Conservation (phyloP, 306 rosid species). For the Acacia acuminata region DNA sequence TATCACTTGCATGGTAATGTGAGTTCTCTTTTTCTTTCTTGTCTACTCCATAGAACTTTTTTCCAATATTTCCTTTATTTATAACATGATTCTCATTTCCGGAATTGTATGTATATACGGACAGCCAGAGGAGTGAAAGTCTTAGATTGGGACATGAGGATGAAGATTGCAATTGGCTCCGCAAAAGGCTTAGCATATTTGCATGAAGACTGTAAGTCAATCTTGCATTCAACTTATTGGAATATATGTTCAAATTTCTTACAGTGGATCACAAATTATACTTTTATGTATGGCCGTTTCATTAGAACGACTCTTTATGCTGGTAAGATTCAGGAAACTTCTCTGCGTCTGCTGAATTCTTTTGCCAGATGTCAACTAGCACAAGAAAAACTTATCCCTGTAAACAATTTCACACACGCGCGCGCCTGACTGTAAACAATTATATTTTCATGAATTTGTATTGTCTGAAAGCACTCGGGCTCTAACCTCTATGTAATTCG, state of each 20-base stretch:
- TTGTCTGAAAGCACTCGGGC: not conserved
- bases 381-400: not conserved
- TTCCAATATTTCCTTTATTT: not conserved
- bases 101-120: constrained; percentile 10
- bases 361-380: not conserved
- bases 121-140: constrained; percentile 57
- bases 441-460: not conserved
- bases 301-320: not conserved
- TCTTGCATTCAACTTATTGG: constrained; percentile 6
- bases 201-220: constrained; percentile 83
- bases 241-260: not conserved
- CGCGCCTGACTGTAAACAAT: not conserved
- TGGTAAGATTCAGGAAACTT: not conserved
- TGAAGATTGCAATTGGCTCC: constrained; percentile 82
- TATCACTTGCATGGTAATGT: constrained; percentile 85
- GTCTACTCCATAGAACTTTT: not conserved
- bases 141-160: constrained; percentile 82
- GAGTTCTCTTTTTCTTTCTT: constrained; percentile 31
- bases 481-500: not conserved
- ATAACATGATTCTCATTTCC: constrained; percentile 17
- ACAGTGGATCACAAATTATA: not conserved
- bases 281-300: not conserved
- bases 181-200: constrained; percentile 93
- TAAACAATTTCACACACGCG: not conserved
- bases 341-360: not conserved